These are phyloP conservation scores for Neonectria punicea DNA, from an alignment of 2,329 filamentous ascomycete species.

Conservation along the genomic window DNA sequence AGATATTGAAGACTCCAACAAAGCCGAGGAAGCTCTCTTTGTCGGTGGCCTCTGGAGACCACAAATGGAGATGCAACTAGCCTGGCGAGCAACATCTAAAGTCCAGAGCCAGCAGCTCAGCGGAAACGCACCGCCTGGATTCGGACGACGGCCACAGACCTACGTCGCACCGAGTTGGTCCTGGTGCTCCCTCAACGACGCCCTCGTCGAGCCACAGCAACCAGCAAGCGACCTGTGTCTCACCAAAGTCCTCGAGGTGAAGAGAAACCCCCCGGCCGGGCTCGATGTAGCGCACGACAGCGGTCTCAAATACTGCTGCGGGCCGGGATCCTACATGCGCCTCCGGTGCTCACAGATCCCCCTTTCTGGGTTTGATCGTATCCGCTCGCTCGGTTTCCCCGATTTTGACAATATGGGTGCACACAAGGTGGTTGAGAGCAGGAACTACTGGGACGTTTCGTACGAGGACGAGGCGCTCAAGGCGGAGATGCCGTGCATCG, in stretches of 20 bases:
- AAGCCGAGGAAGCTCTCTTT: neutral
- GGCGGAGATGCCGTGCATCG: slow-evolving; percentile 1
- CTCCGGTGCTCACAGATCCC: slow-evolving; percentile 20
- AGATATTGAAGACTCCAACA: neutral
- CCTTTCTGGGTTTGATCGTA: neutral
- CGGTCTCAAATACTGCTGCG: slow-evolving; percentile 14
- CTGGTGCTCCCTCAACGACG: slow-evolving; percentile 28
- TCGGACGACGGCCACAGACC: neutral
- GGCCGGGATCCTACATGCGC: slow-evolving; percentile 7
- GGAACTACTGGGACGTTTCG: slow-evolving; percentile 22
- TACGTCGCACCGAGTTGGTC: slow-evolving; percentile 25
- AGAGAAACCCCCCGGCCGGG: neutral
- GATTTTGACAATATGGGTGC: neutral
- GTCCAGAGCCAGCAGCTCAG: neutral
- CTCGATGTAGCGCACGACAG: neutral
- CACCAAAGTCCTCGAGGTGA: slow-evolving; percentile 1
- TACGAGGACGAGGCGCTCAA: slow-evolving; percentile 20
- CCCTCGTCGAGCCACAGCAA: slow-evolving; percentile 18
- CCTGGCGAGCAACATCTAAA: slow-evolving; percentile 25
- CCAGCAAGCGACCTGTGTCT: neutral
- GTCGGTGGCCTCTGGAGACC: slow-evolving; percentile 26
- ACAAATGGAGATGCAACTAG: slow-evolving; percentile 14
- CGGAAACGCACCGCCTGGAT: neutral
- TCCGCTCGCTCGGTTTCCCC: neutral
- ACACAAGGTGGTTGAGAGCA: neutral